A percentile compares a stretch with the other conserved stretches of the same genome.
Conservation (phyloP, 129 eudicot species). For the Flaveria linearis region DNA sequence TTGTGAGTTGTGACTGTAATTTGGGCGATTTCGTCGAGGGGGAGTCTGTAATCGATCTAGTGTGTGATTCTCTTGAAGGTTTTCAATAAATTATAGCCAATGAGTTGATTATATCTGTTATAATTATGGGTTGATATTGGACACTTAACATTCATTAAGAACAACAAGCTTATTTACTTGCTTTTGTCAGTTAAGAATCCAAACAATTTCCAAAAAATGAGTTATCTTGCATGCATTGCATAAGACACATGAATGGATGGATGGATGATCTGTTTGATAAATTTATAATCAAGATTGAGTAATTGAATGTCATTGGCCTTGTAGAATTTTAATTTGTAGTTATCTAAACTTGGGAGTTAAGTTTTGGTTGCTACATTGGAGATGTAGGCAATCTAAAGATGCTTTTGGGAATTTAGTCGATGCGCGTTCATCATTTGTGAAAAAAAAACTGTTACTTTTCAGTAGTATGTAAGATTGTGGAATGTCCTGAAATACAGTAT, state of each 20-base stretch:
- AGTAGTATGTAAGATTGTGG: neutral
- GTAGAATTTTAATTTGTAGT: neutral
- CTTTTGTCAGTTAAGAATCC: neutral
- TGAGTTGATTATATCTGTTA: neutral
- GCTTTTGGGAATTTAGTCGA: neutral
- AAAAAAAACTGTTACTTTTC: neutral
- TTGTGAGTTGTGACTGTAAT: conserved; percentile 1
- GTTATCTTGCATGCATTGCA: conserved; percentile 10
- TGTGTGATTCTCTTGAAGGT: conserved; percentile 4
- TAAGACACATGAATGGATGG: neutral
- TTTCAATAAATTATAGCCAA: neutral
- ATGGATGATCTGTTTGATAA: neutral
- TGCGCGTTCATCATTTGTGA: neutral
- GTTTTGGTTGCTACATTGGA: conserved; percentile 22
- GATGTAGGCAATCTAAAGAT: neutral
- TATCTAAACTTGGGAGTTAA: neutral
- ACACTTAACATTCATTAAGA: neutral
- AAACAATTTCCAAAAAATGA: neutral
- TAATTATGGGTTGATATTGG: too few relatives aligned
- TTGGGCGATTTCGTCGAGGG: conserved; percentile 17
- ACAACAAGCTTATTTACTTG: neutral
- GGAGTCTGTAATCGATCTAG: too few relatives aligned
- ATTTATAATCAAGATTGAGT: neutral
- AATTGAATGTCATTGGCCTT: neutral
- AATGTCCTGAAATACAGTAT: conserved; percentile 10